Evolutionary conservation across 2,329 filamentous ascomycete genomes (phyloP), one percentile per base, ranked within the genome.

Genomic region (Colletotrichum destructivum): DNA sequence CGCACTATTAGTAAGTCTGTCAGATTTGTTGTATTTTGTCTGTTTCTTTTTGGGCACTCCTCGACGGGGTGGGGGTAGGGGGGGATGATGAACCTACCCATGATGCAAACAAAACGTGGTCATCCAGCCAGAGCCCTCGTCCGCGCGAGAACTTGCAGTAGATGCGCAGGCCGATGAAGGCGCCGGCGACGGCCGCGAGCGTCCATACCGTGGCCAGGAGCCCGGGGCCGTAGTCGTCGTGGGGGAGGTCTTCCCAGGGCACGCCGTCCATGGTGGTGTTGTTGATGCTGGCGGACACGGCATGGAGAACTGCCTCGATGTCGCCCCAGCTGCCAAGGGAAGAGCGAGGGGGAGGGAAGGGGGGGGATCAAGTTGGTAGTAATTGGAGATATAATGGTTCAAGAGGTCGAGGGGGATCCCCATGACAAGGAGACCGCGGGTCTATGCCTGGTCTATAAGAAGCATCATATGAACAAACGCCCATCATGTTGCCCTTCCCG

Each of bases 121-220:
- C 75, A 38, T 76, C 75, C 63, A 56, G 59, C 73, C 75, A 75
- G 16, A 75, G 61, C n/a, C 63, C 57, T 47, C 72, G 62, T 31
- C 44, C 40, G 31, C 66, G 60, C 46, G 55, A 72, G 47, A 74
- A 55, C 69, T 77, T 77, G 73, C 71, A 74, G 71, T 74, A 75
- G 9, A 77, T 23, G 16, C 75, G 62, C 47, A 76, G 68, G 4
- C 47, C 66, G 15, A 76, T 65, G 59, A 76, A 75, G 23, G 66
- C 51, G 2, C 60, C 54, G 8, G 75, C 60, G 3, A 73, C 51
- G 64, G 38, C 46, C 4, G 46, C 42, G 12, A 74, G 61, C 13
- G 42, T n/a, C 73, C 73, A 74, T 11, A 74, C 31, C 8, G 62
- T 67, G 11, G 51, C 59, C 4, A 72, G 69, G 26, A 73, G 21